A percentile compares a stretch with the other conserved stretches of the same genome.
phyloP scores from a whole-genome alignment of 2,329 filamentous ascomycete genomes.

The Elsinoe necatrix region DNA sequence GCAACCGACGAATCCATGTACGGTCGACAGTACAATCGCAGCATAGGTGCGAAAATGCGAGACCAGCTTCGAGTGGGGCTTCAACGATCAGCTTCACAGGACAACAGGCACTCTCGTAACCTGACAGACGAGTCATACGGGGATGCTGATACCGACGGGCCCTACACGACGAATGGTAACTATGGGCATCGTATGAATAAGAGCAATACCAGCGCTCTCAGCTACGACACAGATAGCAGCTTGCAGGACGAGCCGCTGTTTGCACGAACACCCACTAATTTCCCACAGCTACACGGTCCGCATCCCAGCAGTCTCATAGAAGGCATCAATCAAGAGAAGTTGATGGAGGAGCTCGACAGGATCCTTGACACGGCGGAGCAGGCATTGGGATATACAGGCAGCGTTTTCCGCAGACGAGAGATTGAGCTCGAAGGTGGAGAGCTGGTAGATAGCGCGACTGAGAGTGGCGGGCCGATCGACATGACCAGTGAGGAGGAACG shows the following conservation, averaged over 20 bases:
- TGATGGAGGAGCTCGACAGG: constrained; percentile 26
- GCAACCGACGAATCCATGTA: constrained; percentile 17
- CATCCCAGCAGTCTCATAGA: constrained; percentile 26
- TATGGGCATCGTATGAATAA: constrained; percentile 1
- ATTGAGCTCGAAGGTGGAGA: constrained; percentile 19
- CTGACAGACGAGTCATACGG: constrained; percentile 14
- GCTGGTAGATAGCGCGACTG: constrained; percentile 7
- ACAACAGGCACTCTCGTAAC: constrained; percentile 9
- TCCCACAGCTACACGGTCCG: constrained; percentile 25
- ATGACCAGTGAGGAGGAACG: constrained; percentile 15
- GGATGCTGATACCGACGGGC: constrained; percentile 13
- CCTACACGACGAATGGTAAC: constrained; percentile 18
- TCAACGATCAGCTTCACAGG: constrained; percentile 11
- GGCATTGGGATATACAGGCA: constrained; percentile 16
- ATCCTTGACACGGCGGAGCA: constrained; percentile 23
- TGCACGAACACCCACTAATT: constrained; percentile 17
- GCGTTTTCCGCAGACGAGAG: constrained; percentile 14
- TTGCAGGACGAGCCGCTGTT: constrained; percentile 17
- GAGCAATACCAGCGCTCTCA: not conserved
- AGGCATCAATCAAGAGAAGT: constrained; percentile 23
- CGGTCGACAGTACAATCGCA: constrained; percentile 18
- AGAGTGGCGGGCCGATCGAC: constrained; percentile 7
- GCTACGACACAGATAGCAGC: constrained; percentile 20
- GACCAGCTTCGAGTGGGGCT: constrained; percentile 16
- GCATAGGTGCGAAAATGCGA: constrained; percentile 19